Evolutionary conservation across 768 basidiomycete species (phyloP), one percentile per base, ranked within the genome.

Genomic region (Termitomyces sp.): DNA sequence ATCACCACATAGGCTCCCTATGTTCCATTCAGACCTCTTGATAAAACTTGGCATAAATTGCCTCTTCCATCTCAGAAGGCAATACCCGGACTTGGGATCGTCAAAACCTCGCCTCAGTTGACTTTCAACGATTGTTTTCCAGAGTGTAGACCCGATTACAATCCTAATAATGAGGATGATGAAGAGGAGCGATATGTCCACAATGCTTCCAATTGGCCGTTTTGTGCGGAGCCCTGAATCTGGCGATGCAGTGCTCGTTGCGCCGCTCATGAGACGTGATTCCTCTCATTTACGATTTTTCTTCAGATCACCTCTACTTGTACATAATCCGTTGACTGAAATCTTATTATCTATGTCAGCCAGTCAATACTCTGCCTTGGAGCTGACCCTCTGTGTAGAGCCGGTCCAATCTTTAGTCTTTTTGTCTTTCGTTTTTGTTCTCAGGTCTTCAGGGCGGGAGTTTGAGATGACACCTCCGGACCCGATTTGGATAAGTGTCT

Each of bases 1-100:
- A 8, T 11, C 51, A 56, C 18, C 51, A 56, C 18, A 18, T 65
- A 84, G 82, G 78, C 82, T 36, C 81, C 83, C 9, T 74, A 73
- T 67, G 59, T 79, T 39, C 81, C 51, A 45, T 40, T 78, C 28
- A 28, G 28, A 42, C 18, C 18, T 7, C 40, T n/a, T 28, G 4
- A n/a, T 42, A n/a, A 75, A 20, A 69, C 61, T 39, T 84, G 80
- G 79, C 78, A 82, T 28, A 66, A 66, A 11, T 61, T 67, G 15
- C 67, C 70, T 4, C 69, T 28, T 28, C 28, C 84, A 51, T 81
- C 81, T 13, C 55, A 20, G 63, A 78, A 71, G 28, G 28, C 28
- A 28, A 28, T 28, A 28, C 28, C 28, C 28, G 28, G 28, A 1
- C 70, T 85, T 32, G 44, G 42, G n/a, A 63, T 80, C 3, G 63